Conservation (phyloP, 1,284 basidiomycete genomes). For the Ustilago esculenta region DNA sequence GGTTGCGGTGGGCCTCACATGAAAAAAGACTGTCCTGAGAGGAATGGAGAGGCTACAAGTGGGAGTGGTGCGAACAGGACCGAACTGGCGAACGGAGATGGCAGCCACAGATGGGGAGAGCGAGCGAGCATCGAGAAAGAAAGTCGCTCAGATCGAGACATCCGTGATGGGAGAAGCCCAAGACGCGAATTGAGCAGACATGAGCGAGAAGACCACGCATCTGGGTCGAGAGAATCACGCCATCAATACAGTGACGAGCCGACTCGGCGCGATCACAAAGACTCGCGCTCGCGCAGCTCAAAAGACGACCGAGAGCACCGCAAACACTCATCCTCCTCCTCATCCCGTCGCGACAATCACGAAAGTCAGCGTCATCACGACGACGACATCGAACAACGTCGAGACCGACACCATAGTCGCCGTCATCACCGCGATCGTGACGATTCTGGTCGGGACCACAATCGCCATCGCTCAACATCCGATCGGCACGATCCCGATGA, state of each 20-base stretch:
- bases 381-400: background rate
- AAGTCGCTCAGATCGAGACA: background rate
- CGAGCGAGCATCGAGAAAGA: background rate
- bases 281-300: background rate
- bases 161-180: slow-evolving; percentile 1
- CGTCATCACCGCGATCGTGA: slow-evolving; percentile 7
- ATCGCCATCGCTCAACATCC: slow-evolving; percentile 10
- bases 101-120: background rate
- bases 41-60: slow-evolving; percentile 12
- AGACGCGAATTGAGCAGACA: slow-evolving; percentile 9
- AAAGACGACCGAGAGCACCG: slow-evolving; percentile 6
- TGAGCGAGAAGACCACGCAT: background rate
- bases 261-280: background rate
- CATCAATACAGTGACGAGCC: slow-evolving; percentile 6
- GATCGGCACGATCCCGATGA: slow-evolving; percentile 8
- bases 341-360: slow-evolving; percentile 1
- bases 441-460: background rate
- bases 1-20: slow-evolving; percentile 71
- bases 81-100: background rate
- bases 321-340: background rate
- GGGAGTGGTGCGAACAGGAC: slow-evolving; percentile 18
- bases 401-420: slow-evolving; percentile 3
- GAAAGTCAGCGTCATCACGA: slow-evolving; percentile 6
- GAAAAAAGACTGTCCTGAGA: slow-evolving; percentile 64
- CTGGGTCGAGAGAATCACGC: background rate